These are phyloP conservation scores for Melampsora occidentalis DNA, from an alignment of 1,284 basidiomycete genomes.

Conservation along the genomic window DNA sequence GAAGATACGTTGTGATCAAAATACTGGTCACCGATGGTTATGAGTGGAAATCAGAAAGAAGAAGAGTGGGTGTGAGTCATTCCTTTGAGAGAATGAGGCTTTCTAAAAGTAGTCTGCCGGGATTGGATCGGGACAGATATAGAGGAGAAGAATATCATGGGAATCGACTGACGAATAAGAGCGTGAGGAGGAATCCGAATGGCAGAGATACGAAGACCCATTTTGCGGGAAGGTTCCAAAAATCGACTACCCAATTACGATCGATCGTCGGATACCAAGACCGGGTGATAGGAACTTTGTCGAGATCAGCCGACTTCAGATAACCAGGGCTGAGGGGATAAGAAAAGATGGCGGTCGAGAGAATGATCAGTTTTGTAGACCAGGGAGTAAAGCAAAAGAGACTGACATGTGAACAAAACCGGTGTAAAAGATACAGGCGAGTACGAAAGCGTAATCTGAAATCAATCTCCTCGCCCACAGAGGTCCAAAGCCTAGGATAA, in stretches of 20 bases:
- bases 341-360: slow-evolving; percentile 34
- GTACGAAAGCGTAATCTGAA: slow-evolving; percentile 54
- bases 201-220: slow-evolving; percentile 78
- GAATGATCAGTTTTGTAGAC: slow-evolving; percentile 16
- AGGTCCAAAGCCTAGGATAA: slow-evolving; percentile 45
- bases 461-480: slow-evolving; percentile 54
- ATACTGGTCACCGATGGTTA: slow-evolving; percentile 44
- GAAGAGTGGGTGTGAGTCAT: not conserved
- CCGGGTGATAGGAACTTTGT: slow-evolving; percentile 66
- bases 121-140: not conserved
- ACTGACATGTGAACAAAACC: slow-evolving; percentile 55
- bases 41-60: not conserved
- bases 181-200: slow-evolving; percentile 55
- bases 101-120: not conserved
- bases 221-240: slow-evolving; percentile 84
- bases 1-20: slow-evolving; percentile 70
- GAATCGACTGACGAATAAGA: slow-evolving; percentile 41
- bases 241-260: slow-evolving; percentile 78
- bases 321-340: slow-evolving; percentile 64
- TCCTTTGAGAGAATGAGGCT: not conserved
- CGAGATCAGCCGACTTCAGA: slow-evolving; percentile 60
- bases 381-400: slow-evolving; percentile 22
- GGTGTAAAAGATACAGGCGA: slow-evolving; percentile 56
- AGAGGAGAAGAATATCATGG: not conserved
- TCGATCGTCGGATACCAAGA: slow-evolving; percentile 73